A percentile compares a stretch with the other conserved stretches of the same genome.
These are phyloP conservation scores for Calonectria pteridis DNA, from an alignment of 2,329 filamentous ascomycete genomes.

Conservation along the genomic window DNA sequence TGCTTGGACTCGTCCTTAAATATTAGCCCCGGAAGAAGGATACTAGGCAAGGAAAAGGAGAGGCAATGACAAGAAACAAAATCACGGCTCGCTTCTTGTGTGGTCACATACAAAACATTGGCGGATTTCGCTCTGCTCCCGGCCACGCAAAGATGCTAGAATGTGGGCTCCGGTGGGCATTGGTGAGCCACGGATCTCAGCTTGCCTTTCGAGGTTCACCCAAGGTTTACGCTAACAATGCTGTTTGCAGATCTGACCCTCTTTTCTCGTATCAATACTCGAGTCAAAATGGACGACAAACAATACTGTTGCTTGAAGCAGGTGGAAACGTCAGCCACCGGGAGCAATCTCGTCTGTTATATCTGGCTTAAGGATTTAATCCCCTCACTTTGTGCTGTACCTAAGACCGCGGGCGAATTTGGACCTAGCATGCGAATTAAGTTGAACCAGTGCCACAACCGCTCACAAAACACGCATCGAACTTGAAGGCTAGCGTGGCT, in stretches of 20 bases:
- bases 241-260: background rate
- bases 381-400: background rate
- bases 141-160: background rate
- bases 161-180: no score
- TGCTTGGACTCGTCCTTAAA: no score
- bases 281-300: background rate
- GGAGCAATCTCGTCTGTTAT: background rate
- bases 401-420: background rate
- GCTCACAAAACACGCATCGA: background rate
- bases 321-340: background rate
- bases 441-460: background rate
- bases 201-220: background rate
- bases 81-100: background rate
- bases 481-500: background rate
- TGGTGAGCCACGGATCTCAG: background rate
- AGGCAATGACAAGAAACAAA: background rate
- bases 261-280: background rate
- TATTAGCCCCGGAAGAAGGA: background rate
- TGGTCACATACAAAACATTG: background rate
- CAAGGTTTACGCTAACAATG: background rate
- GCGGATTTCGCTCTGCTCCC: background rate
- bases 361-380: background rate
- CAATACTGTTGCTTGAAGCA: background rate
- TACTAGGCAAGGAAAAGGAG: background rate
- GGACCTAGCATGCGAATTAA: background rate